Percentiles rank a stretch among this genome's conserved stretches.
Evolutionary conservation across 1,284 basidiomycete species (phyloP).

Genomic region (Ceratobasidium sp.): DNA sequence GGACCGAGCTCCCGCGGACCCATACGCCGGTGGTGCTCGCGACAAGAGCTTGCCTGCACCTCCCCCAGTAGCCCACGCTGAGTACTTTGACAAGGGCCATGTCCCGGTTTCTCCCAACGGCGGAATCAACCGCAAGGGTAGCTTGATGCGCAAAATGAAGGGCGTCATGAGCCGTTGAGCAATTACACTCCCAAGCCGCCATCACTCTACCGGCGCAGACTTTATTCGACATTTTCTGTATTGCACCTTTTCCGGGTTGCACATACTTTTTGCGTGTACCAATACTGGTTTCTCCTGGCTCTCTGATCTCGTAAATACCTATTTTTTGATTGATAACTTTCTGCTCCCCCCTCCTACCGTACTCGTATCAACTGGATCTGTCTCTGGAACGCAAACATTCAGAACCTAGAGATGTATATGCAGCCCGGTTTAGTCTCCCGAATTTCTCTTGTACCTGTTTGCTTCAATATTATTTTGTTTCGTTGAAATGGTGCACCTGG

Average conservation of each 20-base stretch:
- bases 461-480: constrained; percentile 37
- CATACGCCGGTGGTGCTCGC: not conserved
- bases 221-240: not conserved
- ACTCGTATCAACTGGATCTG: not conserved
- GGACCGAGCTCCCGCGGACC: constrained; percentile 9
- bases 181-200: not conserved
- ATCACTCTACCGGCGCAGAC: not conserved
- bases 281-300: constrained; percentile 1
- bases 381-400: not conserved
- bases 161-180: constrained; percentile 40
- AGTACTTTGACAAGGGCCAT: constrained; percentile 35
- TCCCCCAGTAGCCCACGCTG: constrained; percentile 30
- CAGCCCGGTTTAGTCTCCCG: not conserved
- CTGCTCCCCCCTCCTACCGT: not conserved
- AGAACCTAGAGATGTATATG: constrained; percentile 37
- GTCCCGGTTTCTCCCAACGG: not conserved
- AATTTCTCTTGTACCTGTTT: constrained; percentile 6
- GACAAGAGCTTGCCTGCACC: constrained; percentile 35
- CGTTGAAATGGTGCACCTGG: constrained; percentile 1
- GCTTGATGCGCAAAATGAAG: constrained; percentile 41
- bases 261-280: constrained; percentile 15
- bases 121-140: constrained; percentile 35
- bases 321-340: too few species aligned
- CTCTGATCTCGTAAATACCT: constrained; percentile 25
- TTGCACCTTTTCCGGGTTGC: constrained; percentile 25